Evolutionary conservation across 2,329 filamentous ascomycete genomes (phyloP), one percentile per base, ranked within the genome.

Genomic region (Penicillium sp.): DNA sequence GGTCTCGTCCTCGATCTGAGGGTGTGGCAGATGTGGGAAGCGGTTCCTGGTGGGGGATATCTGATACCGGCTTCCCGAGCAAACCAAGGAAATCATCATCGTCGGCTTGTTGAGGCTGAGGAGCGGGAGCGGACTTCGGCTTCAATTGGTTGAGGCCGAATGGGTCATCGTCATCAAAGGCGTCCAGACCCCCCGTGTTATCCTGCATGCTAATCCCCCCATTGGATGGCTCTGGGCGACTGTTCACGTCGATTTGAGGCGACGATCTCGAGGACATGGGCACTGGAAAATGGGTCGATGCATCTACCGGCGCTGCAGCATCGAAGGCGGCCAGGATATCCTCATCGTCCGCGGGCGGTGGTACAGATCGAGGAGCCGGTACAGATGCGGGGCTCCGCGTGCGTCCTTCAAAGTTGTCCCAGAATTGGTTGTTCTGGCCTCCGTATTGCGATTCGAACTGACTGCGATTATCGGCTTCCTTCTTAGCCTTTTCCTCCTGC

Each of bases 381-480:
- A 82, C 77, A 35, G 82, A 73, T 23, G 70, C 58, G 27, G 76
- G 62, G 49, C 72, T 77, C 38, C 77, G 81, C 51, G 72, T 79
- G 66, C 79, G 81, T 43, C 78, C 78, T 31, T 86, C 91, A 48
- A 94, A 77, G 13, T 77, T 84, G 69, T 94, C 89, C 86, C 89
- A 93, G 70, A 91, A 91, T 60, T 86, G 85, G 12, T 84, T 83
- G 67, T 87, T 79, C 48, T 76, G 77, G 4, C 72, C 86, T 2
- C 90, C 91, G 74, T 91, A 97, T 60, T 93, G 87, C 31, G 85
- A 82, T 63, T 94, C 90, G 67, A 87, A 84, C 71, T 87, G 85
- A 67, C 83, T 88, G 67, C 83, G 84, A 70, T 85, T 84, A 71
- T 93, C 88, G 58, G 88, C 88, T 60, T 92, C 89, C 72, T 93